Percentiles rank a stretch among this genome's conserved stretches.
Evolutionary conservation across 2,329 filamentous ascomycete species (phyloP).

Genomic region (Clonostachys byssicola): DNA sequence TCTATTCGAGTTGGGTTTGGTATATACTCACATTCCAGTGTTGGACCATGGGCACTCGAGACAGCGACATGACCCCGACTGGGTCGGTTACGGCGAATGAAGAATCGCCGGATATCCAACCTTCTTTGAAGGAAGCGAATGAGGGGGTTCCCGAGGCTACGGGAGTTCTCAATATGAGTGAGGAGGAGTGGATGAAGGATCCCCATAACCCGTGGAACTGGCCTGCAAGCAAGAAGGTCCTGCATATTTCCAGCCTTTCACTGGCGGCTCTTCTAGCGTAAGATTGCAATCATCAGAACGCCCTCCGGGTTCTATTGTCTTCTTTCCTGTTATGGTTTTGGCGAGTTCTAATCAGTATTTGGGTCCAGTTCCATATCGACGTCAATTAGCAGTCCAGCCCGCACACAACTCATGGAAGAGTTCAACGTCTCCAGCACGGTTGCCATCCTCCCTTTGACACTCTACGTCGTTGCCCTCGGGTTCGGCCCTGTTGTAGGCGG

Average conservation of each 20-base stretch:
- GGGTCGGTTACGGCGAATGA: too few relatives aligned
- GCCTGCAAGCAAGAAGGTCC: slow-evolving; percentile 31
- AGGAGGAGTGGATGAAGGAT: slow-evolving; percentile 25
- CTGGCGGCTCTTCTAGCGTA: slow-evolving; percentile 35
- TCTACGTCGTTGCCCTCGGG: slow-evolving; percentile 57
- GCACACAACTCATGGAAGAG: slow-evolving; percentile 37
- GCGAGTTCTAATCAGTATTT: slow-evolving; percentile 1
- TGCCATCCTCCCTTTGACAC: slow-evolving; percentile 53
- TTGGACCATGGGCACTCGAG: too few relatives aligned
- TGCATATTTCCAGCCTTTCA: slow-evolving; percentile 29
- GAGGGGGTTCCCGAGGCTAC: too few relatives aligned
- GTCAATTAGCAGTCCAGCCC: slow-evolving; percentile 47
- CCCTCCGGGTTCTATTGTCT: neutral
- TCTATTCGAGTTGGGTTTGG: too few relatives aligned
- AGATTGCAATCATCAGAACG: slow-evolving; percentile 7
- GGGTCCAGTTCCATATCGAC: slow-evolving; percentile 43
- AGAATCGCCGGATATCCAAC: too few relatives aligned
- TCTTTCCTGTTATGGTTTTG: slow-evolving; percentile 5
- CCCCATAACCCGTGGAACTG: slow-evolving; percentile 48
- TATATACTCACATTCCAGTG: too few relatives aligned
- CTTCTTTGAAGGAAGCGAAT: too few relatives aligned
- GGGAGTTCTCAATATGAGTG: too few relatives aligned
- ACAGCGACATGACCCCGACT: too few relatives aligned
- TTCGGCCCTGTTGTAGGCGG: slow-evolving; percentile 57
- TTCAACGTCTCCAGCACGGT: slow-evolving; percentile 51